A percentile compares a stretch with the other conserved stretches of the same genome.
Conservation (phyloP, 257 asterid genomes). For the Verbascum thapsus region DNA sequence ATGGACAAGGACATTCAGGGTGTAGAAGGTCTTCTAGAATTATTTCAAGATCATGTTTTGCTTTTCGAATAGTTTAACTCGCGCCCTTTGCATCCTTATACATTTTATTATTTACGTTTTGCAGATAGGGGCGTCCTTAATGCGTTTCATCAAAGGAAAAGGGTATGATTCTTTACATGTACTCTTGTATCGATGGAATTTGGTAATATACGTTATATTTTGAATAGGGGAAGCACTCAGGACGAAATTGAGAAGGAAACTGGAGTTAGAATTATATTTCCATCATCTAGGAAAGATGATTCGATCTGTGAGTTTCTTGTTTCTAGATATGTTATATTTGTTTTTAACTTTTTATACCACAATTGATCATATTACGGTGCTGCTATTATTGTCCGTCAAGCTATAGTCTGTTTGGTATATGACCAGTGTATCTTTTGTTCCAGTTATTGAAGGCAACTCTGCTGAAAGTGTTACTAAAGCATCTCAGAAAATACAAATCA, state of each 20-base stretch:
- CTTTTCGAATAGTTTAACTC: background rate
- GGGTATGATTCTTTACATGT: conserved; percentile 46
- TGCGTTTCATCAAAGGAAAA: conserved; percentile 79
- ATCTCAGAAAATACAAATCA: conserved; percentile 54
- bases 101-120: conserved; percentile 12
- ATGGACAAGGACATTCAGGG: background rate
- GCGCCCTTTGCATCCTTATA: background rate
- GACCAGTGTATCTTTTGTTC: conserved; percentile 36
- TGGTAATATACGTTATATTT: conserved; percentile 21
- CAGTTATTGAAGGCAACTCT: conserved; percentile 82
- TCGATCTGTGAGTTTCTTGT: conserved; percentile 62
- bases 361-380: background rate
- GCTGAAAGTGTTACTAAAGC: conserved; percentile 75
- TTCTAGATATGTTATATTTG: conserved; percentile 24
- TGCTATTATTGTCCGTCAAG: background rate
- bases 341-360: background rate
- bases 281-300: conserved; percentile 61
- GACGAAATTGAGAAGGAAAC: conserved; percentile 58
- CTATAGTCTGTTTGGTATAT: conserved; percentile 10
- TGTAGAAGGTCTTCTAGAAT: background rate
- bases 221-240: conserved; percentile 70
- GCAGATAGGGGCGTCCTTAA: conserved; percentile 78
- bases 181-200: conserved; percentile 20
- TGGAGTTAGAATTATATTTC: conserved; percentile 63
- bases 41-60: background rate